phyloP scores from a whole-genome alignment of 2,329 filamentous ascomycete species.

The Penicillium sclerotigenum region DNA sequence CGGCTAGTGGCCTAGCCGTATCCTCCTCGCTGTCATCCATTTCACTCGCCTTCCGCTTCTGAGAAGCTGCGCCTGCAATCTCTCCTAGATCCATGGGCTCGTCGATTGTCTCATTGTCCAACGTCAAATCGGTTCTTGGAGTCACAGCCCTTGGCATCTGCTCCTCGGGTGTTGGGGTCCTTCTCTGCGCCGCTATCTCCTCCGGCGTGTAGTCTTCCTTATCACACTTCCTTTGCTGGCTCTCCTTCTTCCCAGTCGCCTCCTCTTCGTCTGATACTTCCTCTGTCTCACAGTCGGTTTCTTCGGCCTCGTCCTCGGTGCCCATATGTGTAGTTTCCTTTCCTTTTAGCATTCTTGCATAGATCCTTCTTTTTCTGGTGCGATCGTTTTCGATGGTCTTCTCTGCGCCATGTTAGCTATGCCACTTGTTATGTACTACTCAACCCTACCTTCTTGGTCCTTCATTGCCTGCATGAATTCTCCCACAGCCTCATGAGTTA shows the following conservation, averaged over 20 bases:
- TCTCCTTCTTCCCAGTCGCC: too few relatives aligned
- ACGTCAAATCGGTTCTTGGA: not conserved
- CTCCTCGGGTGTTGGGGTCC: not conserved
- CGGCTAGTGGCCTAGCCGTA: not conserved
- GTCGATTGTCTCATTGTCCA: not conserved
- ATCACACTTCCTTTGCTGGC: not conserved
- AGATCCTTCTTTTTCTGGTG: not conserved
- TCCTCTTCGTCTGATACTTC: not conserved
- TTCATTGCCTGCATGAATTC: not conserved
- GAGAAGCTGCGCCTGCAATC: too few relatives aligned
- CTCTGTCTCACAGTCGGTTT: not conserved
- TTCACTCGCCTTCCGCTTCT: not conserved
- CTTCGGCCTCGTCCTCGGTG: not conserved
- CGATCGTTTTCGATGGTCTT: not conserved
- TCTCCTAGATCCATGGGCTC: not conserved
- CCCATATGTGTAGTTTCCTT: not conserved
- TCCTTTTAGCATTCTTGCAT: not conserved
- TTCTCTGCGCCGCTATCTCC: not conserved
- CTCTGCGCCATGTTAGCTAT: not conserved
- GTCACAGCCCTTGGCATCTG: not conserved
- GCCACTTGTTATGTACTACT: not conserved
- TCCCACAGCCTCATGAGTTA: not conserved
- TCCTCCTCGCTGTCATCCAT: not conserved
- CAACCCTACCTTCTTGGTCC: not conserved
- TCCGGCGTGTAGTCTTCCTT: not conserved